These are phyloP conservation scores for Cyclotella sp. DNA, from an alignment of 108 stramenopile species.

Conservation along the genomic window DNA sequence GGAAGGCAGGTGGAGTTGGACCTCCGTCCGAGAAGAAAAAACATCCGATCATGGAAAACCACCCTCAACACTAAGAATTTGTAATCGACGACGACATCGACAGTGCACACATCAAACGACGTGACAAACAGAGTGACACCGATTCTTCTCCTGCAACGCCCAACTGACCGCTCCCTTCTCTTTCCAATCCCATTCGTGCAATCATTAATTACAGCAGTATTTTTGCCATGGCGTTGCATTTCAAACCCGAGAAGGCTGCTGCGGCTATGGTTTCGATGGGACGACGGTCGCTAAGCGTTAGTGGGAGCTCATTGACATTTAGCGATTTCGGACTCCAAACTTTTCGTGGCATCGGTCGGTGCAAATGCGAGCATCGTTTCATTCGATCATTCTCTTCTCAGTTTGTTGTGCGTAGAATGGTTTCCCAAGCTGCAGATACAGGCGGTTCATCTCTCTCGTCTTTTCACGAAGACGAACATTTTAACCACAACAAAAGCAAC, in stretches of 20 bases:
- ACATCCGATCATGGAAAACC: too few relatives aligned
- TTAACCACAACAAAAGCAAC: not conserved
- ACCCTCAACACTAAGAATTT: too few relatives aligned
- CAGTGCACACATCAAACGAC: too few relatives aligned
- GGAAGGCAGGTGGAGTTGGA: too few relatives aligned
- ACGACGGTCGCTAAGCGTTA: not conserved
- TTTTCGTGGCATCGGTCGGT: slow-evolving; percentile 2
- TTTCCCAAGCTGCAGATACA: not conserved
- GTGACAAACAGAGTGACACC: too few relatives aligned
- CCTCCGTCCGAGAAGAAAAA: too few relatives aligned
- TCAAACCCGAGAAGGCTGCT: not conserved
- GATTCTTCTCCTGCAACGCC: too few relatives aligned
- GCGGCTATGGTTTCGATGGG: not conserved
- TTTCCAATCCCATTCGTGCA: too few relatives aligned
- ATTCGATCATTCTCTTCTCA: not conserved
- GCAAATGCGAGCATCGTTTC: not conserved
- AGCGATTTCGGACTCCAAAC: not conserved
- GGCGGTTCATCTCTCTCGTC: not conserved
- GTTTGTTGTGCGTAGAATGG: not conserved
- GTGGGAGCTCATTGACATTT: not conserved
- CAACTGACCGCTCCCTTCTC: too few relatives aligned
- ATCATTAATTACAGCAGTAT: too few relatives aligned
- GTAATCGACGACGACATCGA: too few relatives aligned
- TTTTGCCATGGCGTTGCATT: not conserved
- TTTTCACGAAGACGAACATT: not conserved